phyloP scores from a whole-genome alignment of 169 alveolate species.

The Cyclospora cayetanensis region DNA sequence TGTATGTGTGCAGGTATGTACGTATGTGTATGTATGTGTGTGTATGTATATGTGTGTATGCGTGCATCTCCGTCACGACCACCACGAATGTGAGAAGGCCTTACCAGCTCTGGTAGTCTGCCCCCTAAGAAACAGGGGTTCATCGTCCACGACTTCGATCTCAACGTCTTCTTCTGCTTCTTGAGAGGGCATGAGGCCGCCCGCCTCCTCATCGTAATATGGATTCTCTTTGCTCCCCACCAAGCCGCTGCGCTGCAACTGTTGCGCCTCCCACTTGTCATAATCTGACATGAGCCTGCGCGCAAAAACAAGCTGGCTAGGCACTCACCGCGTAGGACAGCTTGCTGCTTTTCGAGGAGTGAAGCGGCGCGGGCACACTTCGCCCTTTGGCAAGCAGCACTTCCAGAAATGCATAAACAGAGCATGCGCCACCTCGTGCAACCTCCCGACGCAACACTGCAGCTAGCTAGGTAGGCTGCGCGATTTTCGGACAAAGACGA shows the following conservation, averaged over 20 bases:
- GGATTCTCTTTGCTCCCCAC: conserved; percentile 44
- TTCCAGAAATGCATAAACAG: no score
- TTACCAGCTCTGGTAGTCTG: conserved; percentile 88
- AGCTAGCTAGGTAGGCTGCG: no score
- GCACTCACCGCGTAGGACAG: not conserved
- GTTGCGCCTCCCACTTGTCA: conserved; percentile 77
- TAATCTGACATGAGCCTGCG: conserved; percentile 70
- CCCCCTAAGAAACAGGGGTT: conserved; percentile 96
- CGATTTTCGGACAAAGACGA: no score
- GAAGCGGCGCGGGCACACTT: no score
- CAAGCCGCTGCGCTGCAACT: conserved; percentile 72
- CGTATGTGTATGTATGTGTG: not conserved
- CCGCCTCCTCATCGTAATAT: conserved; percentile 50
- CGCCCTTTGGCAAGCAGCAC: no score
- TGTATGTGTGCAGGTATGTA: no score
- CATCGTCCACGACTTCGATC: conserved; percentile 79
- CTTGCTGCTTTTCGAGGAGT: no score
- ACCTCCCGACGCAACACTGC: no score
- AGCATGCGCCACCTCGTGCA: not conserved
- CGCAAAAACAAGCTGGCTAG: not conserved
- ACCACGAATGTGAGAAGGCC: no score
- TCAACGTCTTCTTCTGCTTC: conserved; percentile 73
- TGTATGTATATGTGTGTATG: no score
- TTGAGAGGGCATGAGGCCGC: conserved; percentile 42
- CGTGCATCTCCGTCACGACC: no score